Conservation (phyloP, 441 rosid genomes). For the Adansonia gregorii region DNA sequence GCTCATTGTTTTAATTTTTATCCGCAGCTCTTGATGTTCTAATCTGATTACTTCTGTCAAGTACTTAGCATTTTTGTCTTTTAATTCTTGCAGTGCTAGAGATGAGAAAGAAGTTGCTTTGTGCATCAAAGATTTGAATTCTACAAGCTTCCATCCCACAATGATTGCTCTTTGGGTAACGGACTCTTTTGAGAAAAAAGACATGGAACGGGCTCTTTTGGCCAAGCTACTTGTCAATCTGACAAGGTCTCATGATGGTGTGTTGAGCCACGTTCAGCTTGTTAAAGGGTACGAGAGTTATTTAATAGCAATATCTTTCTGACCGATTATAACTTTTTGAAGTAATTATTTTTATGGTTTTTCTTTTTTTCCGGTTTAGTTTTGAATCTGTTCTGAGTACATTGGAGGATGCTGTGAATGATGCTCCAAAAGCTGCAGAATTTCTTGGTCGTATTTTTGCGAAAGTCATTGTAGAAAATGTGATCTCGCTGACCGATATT, state of each 20-base stretch:
- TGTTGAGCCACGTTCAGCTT: conserved; percentile 58
- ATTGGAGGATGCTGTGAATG: conserved; percentile 85
- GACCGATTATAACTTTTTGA: conserved; percentile 7
- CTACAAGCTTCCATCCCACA: conserved; percentile 76
- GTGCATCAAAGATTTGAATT: conserved; percentile 85
- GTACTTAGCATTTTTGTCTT: background rate
- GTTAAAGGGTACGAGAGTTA: conserved; percentile 62
- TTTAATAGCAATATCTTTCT: background rate
- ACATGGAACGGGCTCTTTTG: conserved; percentile 82
- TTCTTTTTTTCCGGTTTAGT: conserved; percentile 40
- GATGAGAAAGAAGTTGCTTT: conserved; percentile 88
- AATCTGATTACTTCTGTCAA: background rate
- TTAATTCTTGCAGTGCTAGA: conserved; percentile 65
- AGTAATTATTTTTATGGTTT: background rate
- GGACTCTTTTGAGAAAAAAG: conserved; percentile 97
- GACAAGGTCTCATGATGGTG: conserved; percentile 52
- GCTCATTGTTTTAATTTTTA: background rate
- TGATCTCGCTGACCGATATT: conserved; percentile 57
- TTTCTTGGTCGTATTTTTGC: conserved; percentile 70
- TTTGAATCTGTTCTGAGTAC: conserved; percentile 70
- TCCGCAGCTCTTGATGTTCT: background rate
- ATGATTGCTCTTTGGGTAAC: conserved; percentile 91
- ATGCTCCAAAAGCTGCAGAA: conserved; percentile 44
- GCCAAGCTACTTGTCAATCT: conserved; percentile 81
- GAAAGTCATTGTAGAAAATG: conserved; percentile 51